Base-by-base conservation (phyloP, 208 protist genomes). In the Endotrypanum monterogeii region DNA sequence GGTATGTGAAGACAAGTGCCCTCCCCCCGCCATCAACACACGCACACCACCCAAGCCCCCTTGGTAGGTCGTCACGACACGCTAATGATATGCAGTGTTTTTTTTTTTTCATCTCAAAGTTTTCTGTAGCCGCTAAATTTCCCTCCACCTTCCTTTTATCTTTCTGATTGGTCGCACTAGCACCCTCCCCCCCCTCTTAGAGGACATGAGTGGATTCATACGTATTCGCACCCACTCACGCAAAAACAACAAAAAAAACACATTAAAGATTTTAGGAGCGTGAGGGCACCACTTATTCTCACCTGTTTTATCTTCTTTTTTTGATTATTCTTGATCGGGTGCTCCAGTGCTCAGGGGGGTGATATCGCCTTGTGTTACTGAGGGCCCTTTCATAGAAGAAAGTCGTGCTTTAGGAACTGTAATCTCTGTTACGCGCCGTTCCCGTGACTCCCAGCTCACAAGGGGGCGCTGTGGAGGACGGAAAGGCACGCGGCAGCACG, bases 371-470 rank as follows among this genome's bases (percentile, higher is more conserved):
- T n/a, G n/a, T n/a, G n/a, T n/a, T n/a, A n/a, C n/a, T n/a, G n/a
- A n/a, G n/a, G n/a, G n/a, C n/a, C n/a, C n/a, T n/a, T n/a, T n/a
- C n/a, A n/a, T n/a, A n/a, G n/a, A 6, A 51, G 44, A n/a, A 20
- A 58, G 41, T 4, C 6, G 5, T 28, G 41, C 56, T 37, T n/a
- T 57, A 46, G 14, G 61, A 44, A 16, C 12, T 7, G 3, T 55
- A 30, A 32, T 63, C 37, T 23, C 8, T 62, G 2, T 60, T 1
- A 54, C 51, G n/a, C 39, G 51, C 52, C 41, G 71, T 65, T 1
- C 52, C 18, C 73, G 71, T 51, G 66, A 58, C 66, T 71, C 67
- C 25, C 74, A 67, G 32, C 66, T 58, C 58, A 67, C 74, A 18
- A 73, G 67, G 39, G 61, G 51, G 8, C 46, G 74, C 58, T 39